Percentiles rank a stretch among this genome's conserved stretches.
These are phyloP conservation scores for Boletus vermiculosoides DNA, from an alignment of 768 basidiomycete species.

Conservation along the genomic window DNA sequence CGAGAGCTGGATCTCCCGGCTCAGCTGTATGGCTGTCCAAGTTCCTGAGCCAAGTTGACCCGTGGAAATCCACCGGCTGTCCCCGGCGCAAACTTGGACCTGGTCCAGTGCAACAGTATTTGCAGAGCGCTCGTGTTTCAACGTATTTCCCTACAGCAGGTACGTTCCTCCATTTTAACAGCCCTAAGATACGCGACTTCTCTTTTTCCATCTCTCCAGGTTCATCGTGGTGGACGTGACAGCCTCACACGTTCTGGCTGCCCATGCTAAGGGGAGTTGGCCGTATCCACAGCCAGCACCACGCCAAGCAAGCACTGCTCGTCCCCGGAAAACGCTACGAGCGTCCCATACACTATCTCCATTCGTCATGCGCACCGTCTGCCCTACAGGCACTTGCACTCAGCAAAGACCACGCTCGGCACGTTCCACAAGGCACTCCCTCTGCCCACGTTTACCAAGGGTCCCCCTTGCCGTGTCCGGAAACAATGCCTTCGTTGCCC, in stretches of 20 bases:
- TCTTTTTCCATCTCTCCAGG: conserved; percentile 2
- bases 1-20: neutral
- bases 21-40: neutral
- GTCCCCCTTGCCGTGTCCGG: neutral
- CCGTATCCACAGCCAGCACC: conserved; percentile 53
- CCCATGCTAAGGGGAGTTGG: conserved; percentile 72
- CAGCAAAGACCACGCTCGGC: conserved; percentile 7
- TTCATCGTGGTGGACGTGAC: conserved; percentile 37
- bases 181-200: neutral
- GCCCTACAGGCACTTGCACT: conserved; percentile 18
- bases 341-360: conserved; percentile 12
- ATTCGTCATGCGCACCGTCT: conserved; percentile 25
- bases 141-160: conserved; percentile 6
- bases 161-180: neutral
- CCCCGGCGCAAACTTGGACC: conserved; percentile 6
- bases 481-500: neutral
- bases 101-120: neutral
- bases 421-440: conserved; percentile 2
- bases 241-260: conserved; percentile 46
- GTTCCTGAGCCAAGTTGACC: neutral
- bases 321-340: conserved; percentile 17
- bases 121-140: neutral
- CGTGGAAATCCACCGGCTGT: conserved; percentile 18
- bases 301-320: conserved; percentile 43
- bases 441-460: conserved; percentile 1